A percentile compares a stretch with the other conserved stretches of the same genome.
Conservation (phyloP, 164 flowering plant species). For the Aristolochia californica region DNA sequence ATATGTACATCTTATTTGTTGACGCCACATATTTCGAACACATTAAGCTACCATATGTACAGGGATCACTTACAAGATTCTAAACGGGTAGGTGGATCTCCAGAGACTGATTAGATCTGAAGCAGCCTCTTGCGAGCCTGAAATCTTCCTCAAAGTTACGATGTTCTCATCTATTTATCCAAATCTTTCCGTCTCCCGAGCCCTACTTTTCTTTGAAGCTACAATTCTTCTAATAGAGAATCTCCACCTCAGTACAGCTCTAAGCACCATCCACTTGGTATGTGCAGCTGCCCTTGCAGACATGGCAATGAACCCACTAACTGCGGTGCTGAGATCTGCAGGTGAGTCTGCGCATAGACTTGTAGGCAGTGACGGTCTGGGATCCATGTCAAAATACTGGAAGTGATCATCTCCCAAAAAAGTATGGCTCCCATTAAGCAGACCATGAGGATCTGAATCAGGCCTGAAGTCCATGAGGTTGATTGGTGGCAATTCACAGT, state of each 20-base stretch:
- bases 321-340: conserved; percentile 37
- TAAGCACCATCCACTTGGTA: conserved; percentile 45
- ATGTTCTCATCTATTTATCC: too few relatives aligned
- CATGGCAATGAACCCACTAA: conserved; percentile 29
- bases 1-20: too few relatives aligned
- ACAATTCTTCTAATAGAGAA: conserved; percentile 15
- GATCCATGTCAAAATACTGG: conserved; percentile 29
- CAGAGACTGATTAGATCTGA: too few relatives aligned
- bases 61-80: too few relatives aligned
- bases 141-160: too few relatives aligned
- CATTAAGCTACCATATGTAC: too few relatives aligned
- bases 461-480: conserved; percentile 34
- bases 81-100: too few relatives aligned
- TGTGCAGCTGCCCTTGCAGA: conserved; percentile 30
- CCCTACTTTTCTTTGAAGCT: conserved; percentile 16
- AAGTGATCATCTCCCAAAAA: conserved; percentile 35
- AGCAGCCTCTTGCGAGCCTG: too few relatives aligned
- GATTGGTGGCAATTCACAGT: conserved; percentile 30
- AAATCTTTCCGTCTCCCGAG: conserved; percentile 1
- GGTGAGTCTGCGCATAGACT: conserved; percentile 24
- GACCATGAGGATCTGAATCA: conserved; percentile 3
- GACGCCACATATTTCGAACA: too few relatives aligned
- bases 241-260: conserved; percentile 36
- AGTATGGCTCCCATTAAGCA: conserved; percentile 12
- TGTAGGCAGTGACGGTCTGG: conserved; percentile 13